phyloP scores from a whole-genome alignment of 2,329 filamentous ascomycete species.

The Graphilbum ipis-grandicollis region DNA sequence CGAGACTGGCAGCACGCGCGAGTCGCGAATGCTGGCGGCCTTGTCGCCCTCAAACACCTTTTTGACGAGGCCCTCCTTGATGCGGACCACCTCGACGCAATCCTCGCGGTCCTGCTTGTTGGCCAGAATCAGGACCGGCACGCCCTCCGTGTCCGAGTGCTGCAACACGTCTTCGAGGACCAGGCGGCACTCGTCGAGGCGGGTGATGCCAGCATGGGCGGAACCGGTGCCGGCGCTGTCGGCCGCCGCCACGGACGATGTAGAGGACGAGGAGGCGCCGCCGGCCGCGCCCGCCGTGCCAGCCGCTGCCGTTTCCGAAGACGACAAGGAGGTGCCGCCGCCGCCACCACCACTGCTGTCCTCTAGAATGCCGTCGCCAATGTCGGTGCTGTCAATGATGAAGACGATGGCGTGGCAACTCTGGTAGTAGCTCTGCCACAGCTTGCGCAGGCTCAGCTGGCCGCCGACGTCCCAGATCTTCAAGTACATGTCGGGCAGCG shows the following conservation, averaged over 20 bases:
- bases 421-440: constrained; percentile 94
- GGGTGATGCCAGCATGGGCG: constrained; percentile 22
- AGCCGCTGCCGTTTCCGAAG: background rate
- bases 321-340: too few relatives aligned
- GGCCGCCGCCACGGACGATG: background rate
- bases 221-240: background rate
- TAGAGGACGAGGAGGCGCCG: background rate
- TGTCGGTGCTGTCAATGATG: constrained; percentile 88
- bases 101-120: constrained; percentile 98
- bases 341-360: background rate
- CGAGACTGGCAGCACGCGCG: constrained; percentile 75
- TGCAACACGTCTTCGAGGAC: constrained; percentile 84
- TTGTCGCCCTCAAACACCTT: constrained; percentile 93
- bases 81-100: constrained; percentile 89
- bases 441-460: constrained; percentile 69
- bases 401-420: constrained; percentile 95
- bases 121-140: constrained; percentile 79
- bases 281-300: background rate
- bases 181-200: constrained; percentile 73
- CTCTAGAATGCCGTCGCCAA: constrained; percentile 59
- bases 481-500: constrained; percentile 85
- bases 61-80: constrained; percentile 91
- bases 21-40: constrained; percentile 71
- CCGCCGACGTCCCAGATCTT: constrained; percentile 98
- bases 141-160: constrained; percentile 73